Base-by-base conservation (phyloP, 2,329 filamentous ascomycete genomes). In the Lecanoromycetidae sp. region DNA sequence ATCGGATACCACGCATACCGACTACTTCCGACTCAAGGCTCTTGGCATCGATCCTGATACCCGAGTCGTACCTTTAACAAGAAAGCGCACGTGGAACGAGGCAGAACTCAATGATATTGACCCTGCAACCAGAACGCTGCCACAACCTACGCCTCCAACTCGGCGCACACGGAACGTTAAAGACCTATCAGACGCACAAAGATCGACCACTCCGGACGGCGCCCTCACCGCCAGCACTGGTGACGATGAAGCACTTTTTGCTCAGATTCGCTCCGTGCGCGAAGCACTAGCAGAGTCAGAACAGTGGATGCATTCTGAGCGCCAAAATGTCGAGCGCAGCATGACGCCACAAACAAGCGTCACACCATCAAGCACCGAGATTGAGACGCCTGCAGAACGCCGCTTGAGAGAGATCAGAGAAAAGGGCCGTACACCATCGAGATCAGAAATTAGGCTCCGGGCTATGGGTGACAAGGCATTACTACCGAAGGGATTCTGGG, bases 11-110 rank as follows among this genome's bases (percentile, higher is more conserved):
- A 73, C 71, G 0, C 62, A 66, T 23, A 68, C 69, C 0, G 68
- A 69, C 42, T 76, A 71, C 57, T 76, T 75, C 60, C 60, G 64
- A 35, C 60, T 74, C 25, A 69, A 70, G 44, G 70, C 71, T 1
- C 58, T 68, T 54, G 72, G 71, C 7, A 58, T 73, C 37, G 64
- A 70, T 48, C 60, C 62, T 10, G 55, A 60, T 23, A 60, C 58
- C 22, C 53, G 55, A 25, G 38, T 57, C 26, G 40, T 58, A 8
- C 57, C 59, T 4, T 46, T 48, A 8, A 58, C 59, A 25, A 50
- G 50, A 44, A 56, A 50, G 50, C 49, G 34, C 48, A 56, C 46
- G 42, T 55, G 44, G 33, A 30, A 26, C 12, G 35, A 50, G n/a
- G 38, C 26, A 15, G 30, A 52, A 26, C 26, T 33, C 5, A 39